phyloP scores from a whole-genome alignment of 2,329 filamentous ascomycete genomes.

The Tolypocladium inflatum region DNA sequence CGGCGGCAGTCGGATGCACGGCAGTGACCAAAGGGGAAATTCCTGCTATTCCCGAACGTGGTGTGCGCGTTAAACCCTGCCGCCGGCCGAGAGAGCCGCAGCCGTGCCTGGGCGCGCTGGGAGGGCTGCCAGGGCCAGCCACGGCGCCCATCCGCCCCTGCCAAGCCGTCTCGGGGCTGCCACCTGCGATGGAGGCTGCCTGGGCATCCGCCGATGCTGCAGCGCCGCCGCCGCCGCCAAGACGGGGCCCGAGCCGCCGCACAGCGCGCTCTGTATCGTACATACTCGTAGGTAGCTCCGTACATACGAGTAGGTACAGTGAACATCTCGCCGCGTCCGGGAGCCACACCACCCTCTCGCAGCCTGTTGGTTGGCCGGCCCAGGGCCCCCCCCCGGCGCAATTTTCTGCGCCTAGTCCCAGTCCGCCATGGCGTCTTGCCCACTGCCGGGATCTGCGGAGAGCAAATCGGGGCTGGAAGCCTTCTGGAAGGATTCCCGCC shows the following conservation, averaged over 20 bases:
- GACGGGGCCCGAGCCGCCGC: neutral
- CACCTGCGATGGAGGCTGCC: neutral
- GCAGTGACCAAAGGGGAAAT: neutral
- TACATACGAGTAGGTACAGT: too few species aligned
- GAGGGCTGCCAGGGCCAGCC: neutral
- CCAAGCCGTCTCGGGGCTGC: too few species aligned
- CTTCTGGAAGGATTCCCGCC: neutral
- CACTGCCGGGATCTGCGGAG: constrained; percentile 1
- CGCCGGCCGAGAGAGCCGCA: neutral
- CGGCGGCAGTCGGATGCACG: neutral
- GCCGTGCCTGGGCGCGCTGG: neutral
- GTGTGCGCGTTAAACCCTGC: neutral
- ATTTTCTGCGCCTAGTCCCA: neutral
- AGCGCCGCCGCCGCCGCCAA: neutral
- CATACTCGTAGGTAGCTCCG: too few species aligned
- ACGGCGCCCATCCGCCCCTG: neutral
- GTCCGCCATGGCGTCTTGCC: neutral
- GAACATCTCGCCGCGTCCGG: too few species aligned
- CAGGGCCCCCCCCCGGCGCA: neutral
- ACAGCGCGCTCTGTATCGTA: neutral
- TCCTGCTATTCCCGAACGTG: neutral
- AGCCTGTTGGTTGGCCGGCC: neutral
- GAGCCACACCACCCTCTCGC: neutral
- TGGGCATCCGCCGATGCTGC: too few species aligned
- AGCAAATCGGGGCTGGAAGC: neutral